A percentile compares a stretch with the other conserved stretches of the same genome.
These are phyloP conservation scores for Nicotiana otophora DNA, from an alignment of 257 asterid species.

Conservation along the genomic window DNA sequence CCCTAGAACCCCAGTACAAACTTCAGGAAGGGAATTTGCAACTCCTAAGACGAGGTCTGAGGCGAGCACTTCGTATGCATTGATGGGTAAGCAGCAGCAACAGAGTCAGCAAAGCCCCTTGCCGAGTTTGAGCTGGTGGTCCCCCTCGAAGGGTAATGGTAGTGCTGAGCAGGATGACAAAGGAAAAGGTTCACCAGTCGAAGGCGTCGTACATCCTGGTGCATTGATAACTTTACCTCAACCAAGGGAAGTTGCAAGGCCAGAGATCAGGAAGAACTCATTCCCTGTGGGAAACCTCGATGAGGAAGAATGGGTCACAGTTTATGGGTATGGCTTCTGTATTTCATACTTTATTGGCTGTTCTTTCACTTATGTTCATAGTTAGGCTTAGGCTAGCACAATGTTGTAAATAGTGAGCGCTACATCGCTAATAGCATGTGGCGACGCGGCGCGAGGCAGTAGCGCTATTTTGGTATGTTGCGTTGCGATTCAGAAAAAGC, in stretches of 20 bases:
- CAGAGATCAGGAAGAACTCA: slow-evolving; percentile 68
- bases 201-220: slow-evolving; percentile 83
- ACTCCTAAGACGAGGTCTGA: slow-evolving; percentile 75
- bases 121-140: slow-evolving; percentile 74
- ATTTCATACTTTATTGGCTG: background rate
- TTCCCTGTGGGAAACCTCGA: slow-evolving; percentile 61
- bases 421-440: too few relatives aligned
- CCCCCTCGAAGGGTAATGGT: slow-evolving; percentile 65
- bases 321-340: slow-evolving; percentile 62
- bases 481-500: too few relatives aligned
- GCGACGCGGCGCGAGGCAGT: too few relatives aligned
- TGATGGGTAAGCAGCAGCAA: slow-evolving; percentile 45
- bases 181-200: slow-evolving; percentile 92
- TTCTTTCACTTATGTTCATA: background rate
- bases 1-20: slow-evolving; percentile 53
- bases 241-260: slow-evolving; percentile 96
- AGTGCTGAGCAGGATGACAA: slow-evolving; percentile 75
- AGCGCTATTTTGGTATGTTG: too few relatives aligned
- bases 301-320: slow-evolving; percentile 97
- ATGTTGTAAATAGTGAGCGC: too few relatives aligned
- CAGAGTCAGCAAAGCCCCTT: slow-evolving; percentile 57
- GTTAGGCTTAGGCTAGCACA: background rate
- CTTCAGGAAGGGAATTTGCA: slow-evolving; percentile 48
- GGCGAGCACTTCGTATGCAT: slow-evolving; percentile 59
- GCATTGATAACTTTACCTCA: slow-evolving; percentile 85